phyloP scores from a whole-genome alignment of 23 red algal species.

The Chondrus crispus region DNA sequence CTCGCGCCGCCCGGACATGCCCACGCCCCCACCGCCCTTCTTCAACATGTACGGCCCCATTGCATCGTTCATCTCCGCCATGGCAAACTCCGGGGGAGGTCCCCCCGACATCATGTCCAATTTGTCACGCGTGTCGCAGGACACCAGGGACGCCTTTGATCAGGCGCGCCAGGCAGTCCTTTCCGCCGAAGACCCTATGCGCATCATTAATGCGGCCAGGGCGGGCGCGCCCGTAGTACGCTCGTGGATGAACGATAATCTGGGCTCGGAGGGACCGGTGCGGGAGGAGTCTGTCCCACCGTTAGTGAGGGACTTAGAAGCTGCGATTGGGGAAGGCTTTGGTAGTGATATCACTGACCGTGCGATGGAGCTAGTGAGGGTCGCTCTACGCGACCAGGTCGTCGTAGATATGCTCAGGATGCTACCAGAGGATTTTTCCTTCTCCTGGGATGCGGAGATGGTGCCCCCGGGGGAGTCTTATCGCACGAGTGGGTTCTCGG shows the following conservation, averaged over 20 bases:
- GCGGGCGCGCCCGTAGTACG: background rate
- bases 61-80: no score
- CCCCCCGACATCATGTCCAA: no score
- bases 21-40: no score
- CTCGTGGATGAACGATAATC: background rate
- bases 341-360: background rate
- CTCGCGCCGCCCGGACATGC: no score
- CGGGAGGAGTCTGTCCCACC: background rate
- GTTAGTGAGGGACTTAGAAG: background rate
- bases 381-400: background rate
- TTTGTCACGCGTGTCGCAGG: no score
- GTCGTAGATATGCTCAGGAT: slow-evolving; percentile 9
- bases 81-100: no score
- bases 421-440: background rate
- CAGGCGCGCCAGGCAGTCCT: background rate
- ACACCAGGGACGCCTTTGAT: slow-evolving; percentile 10
- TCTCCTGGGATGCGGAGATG: background rate
- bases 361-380: background rate
- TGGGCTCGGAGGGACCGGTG: background rate
- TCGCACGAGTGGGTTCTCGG: slow-evolving; percentile 20
- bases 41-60: no score
- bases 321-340: background rate
- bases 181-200: background rate
- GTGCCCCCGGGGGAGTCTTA: no score
- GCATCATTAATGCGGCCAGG: background rate